A percentile compares a stretch with the other conserved stretches of the same genome.
Evolutionary conservation across 2,329 filamentous ascomycete species (phyloP).

Genomic region (Emergomyces orientalis): DNA sequence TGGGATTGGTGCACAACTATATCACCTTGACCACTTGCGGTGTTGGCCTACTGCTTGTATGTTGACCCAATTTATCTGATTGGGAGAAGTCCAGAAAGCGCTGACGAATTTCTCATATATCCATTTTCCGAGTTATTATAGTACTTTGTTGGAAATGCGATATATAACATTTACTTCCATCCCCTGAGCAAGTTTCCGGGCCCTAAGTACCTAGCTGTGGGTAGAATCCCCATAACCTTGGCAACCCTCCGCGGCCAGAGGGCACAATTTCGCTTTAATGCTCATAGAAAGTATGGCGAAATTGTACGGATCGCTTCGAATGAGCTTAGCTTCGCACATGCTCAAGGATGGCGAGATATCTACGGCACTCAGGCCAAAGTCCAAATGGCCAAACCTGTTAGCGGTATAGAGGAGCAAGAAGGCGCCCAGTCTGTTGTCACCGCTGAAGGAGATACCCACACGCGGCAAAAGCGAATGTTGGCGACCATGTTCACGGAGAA

Average conservation of each 20-base stretch:
- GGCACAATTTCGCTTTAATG: slow-evolving; percentile 11
- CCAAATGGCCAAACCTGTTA: slow-evolving; percentile 5
- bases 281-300: slow-evolving; percentile 23
- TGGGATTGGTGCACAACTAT: slow-evolving; percentile 1
- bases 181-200: slow-evolving; percentile 21
- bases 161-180: slow-evolving; percentile 21
- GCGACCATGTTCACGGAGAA: slow-evolving; percentile 37
- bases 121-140: not conserved
- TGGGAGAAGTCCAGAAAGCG: not conserved
- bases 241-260: slow-evolving; percentile 8
- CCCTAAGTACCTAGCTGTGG: slow-evolving; percentile 16
- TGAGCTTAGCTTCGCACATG: slow-evolving; percentile 20
- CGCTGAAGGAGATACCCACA: slow-evolving; percentile 20
- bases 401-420: slow-evolving; percentile 9
- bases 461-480: slow-evolving; percentile 25
- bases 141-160: slow-evolving; percentile 8
- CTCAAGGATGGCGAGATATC: slow-evolving; percentile 25
- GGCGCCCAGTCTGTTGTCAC: slow-evolving; percentile 14
- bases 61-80: not conserved
- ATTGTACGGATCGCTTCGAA: slow-evolving; percentile 24
- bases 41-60: slow-evolving; percentile 3
- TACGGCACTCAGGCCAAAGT: slow-evolving; percentile 17
- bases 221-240: slow-evolving; percentile 10
- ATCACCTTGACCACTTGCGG: slow-evolving; percentile 4
- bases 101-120: not conserved